phyloP scores from a whole-genome alignment of 257 asterid genomes.

The Perilla frutescens region DNA sequence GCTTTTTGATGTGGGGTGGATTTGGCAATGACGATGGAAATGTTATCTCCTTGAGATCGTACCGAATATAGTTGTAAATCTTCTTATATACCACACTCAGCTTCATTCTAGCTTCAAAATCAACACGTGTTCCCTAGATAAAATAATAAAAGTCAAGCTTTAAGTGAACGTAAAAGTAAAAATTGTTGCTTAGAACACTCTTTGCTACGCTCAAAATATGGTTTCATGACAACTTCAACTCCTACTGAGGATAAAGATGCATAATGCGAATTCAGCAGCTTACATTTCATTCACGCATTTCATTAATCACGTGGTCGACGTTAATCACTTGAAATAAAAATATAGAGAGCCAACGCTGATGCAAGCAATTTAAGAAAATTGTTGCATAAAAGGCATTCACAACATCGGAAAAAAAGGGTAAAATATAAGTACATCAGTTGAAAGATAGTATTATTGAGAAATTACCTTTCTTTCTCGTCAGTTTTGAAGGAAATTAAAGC shows the following conservation, averaged over 20 bases:
- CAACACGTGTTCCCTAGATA: slow-evolving; percentile 15
- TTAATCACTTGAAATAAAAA: neutral
- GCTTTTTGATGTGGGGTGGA: slow-evolving; percentile 78
- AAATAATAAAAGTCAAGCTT: neutral
- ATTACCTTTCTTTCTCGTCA: neutral
- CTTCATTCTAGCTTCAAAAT: slow-evolving; percentile 54
- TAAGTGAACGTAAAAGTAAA: neutral
- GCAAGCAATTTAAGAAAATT: neutral
- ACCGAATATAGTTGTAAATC: slow-evolving; percentile 65
- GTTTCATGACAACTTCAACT: too few relatives aligned
- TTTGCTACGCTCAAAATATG: neutral
- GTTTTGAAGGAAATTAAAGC: neutral
- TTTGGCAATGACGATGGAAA: slow-evolving; percentile 92
- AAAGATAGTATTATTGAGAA: too few relatives aligned
- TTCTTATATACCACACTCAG: slow-evolving; percentile 66
- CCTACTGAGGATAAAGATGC: too few relatives aligned
- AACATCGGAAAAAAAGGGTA: neutral
- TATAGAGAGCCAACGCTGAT: neutral
- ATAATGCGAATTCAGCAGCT: neutral
- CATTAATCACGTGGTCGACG: slow-evolving; percentile 30
- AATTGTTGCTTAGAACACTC: neutral
- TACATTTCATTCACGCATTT: slow-evolving; percentile 24
- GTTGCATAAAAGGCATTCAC: neutral
- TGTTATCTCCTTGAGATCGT: slow-evolving; percentile 91
- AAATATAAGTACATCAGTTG: neutral